Evolutionary conservation across 257 asterid species (phyloP).

Genomic region (Forsythia viridissima): DNA sequence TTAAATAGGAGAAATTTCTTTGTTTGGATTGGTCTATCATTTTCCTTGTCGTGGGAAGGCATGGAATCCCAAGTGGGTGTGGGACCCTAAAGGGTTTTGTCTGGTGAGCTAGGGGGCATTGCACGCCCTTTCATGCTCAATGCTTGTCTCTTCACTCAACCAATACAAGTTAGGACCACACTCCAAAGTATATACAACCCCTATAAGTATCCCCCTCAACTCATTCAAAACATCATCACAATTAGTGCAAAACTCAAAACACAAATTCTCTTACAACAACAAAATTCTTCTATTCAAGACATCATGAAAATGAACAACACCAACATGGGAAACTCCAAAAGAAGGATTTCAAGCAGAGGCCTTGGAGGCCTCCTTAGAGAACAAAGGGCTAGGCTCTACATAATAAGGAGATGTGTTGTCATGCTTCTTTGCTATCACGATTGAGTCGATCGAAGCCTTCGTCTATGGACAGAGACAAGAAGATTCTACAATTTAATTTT

Average conservation of each 20-base stretch:
- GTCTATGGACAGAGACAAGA: not conserved
- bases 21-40: slow-evolving; percentile 5
- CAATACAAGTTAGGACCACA: slow-evolving; percentile 46
- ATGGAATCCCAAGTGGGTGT: slow-evolving; percentile 43
- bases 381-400: slow-evolving; percentile 82
- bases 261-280: slow-evolving; percentile 6
- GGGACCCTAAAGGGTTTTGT: slow-evolving; percentile 39
- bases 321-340: slow-evolving; percentile 52
- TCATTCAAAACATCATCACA: slow-evolving; percentile 13
- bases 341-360: slow-evolving; percentile 72
- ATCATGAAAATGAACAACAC: slow-evolving; percentile 54
- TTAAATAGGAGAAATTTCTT: not conserved
- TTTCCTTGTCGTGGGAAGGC: not conserved
- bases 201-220: slow-evolving; percentile 40
- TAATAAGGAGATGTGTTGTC: slow-evolving; percentile 76
- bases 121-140: slow-evolving; percentile 58
- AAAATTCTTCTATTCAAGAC: not conserved
- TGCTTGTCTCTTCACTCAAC: slow-evolving; percentile 64
- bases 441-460: not conserved
- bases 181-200: slow-evolving; percentile 6
- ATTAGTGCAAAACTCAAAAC: not conserved
- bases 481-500: not conserved
- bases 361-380: slow-evolving; percentile 75
- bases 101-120: slow-evolving; percentile 50
- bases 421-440: slow-evolving; percentile 89